Percentiles rank a stretch among this genome's conserved stretches.
Evolutionary conservation across 2,329 filamentous ascomycete species (phyloP).

Genomic region (Trichocomaceae sp.): DNA sequence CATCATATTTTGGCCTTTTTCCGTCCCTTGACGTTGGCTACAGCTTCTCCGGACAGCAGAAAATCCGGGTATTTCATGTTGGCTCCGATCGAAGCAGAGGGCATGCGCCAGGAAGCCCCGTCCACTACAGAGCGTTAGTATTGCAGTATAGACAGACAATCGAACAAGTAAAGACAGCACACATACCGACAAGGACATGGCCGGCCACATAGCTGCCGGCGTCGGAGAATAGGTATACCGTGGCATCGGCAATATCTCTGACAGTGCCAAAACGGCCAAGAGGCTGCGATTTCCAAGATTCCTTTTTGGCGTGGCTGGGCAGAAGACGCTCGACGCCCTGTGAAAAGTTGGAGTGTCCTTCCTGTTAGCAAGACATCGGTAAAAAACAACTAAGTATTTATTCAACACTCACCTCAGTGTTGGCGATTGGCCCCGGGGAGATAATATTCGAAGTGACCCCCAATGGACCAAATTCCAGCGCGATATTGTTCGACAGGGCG

Average conservation of each 20-base stretch:
- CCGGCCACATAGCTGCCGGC: constrained; percentile 83
- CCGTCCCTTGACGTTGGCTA: constrained; percentile 53
- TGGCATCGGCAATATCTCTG: constrained; percentile 87
- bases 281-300: constrained; percentile 53
- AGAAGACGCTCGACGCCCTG: constrained; percentile 60
- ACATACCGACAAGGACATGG: constrained; percentile 60
- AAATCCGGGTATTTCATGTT: constrained; percentile 53
- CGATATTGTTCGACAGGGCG: constrained; percentile 68
- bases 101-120: constrained; percentile 37
- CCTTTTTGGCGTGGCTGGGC: constrained; percentile 46
- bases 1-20: constrained; percentile 51
- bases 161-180: background rate
- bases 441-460: constrained; percentile 86
- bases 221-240: constrained; percentile 80
- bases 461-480: constrained; percentile 82
- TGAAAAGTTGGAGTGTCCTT: background rate
- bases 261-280: constrained; percentile 70
- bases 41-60: constrained; percentile 46
- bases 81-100: constrained; percentile 26
- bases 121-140: constrained; percentile 27
- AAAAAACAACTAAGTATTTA: background rate
- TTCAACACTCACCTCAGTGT: constrained; percentile 56
- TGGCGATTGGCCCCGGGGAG: constrained; percentile 75
- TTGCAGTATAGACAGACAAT: background rate
- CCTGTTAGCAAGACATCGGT: background rate